Conservation (phyloP, 2,329 filamentous ascomycete species). For the Capronia epimyces region DNA sequence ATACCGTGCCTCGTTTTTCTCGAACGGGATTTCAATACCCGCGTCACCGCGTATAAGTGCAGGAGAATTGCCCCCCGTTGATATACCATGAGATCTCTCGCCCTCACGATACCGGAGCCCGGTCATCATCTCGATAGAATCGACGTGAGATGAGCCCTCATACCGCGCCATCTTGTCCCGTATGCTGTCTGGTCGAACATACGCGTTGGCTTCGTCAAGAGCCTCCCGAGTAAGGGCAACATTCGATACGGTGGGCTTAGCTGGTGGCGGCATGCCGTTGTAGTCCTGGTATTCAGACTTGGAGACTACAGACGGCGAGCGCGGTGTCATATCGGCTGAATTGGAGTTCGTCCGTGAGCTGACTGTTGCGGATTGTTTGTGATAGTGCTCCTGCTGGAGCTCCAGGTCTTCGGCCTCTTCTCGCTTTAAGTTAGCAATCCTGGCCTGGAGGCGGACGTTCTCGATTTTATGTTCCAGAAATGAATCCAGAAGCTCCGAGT, state of each 20-base stretch:
- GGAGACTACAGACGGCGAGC: conserved; percentile 20
- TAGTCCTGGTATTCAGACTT: conserved; percentile 17
- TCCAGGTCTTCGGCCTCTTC: conserved; percentile 80
- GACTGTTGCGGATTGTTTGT: conserved; percentile 25
- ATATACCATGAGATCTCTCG: conserved; percentile 80
- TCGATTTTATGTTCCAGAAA: conserved; percentile 97
- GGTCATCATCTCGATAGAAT: conserved; percentile 89
- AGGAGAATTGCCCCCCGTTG: conserved; percentile 75
- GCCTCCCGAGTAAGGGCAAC: conserved; percentile 71
- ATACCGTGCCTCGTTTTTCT: conserved; percentile 57
- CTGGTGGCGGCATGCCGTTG: conserved; percentile 60
- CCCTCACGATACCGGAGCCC: conserved; percentile 82
- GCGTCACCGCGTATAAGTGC: conserved; percentile 78
- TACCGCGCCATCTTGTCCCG: conserved; percentile 80
- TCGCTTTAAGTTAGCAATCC: conserved; percentile 75
- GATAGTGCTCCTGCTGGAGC: conserved; percentile 46
- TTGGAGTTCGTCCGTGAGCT: conserved; percentile 21
- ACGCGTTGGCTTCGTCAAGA: conserved; percentile 64
- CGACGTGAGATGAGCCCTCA: conserved; percentile 69
- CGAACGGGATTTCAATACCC: conserved; percentile 75
- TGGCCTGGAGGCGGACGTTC: conserved; percentile 77
- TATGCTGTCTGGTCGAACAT: conserved; percentile 66
- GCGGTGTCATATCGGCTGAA: conserved; percentile 18
- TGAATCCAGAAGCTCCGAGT: conserved; percentile 76
- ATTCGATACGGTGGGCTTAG: conserved; percentile 58